phyloP scores from a whole-genome alignment of 306 rosid species.

The Quercus wislizeni region DNA sequence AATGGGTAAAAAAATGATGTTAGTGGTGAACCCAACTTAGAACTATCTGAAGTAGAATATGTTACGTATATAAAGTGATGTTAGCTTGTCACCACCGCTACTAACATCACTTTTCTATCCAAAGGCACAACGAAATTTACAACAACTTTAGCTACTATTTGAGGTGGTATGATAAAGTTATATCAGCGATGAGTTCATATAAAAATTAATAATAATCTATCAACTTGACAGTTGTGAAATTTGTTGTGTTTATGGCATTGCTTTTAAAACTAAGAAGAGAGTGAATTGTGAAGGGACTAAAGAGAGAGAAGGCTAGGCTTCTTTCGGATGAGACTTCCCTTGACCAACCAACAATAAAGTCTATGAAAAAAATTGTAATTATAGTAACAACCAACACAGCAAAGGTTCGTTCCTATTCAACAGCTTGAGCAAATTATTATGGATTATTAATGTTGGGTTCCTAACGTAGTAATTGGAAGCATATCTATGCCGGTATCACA shows the following conservation, averaged over 20 bases:
- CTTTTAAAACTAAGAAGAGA: neutral
- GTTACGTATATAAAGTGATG: too few relatives aligned
- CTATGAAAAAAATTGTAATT: neutral
- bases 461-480: neutral
- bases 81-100: too few relatives aligned
- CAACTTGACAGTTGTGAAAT: too few relatives aligned
- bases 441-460: neutral
- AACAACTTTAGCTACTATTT: too few relatives aligned
- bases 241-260: neutral
- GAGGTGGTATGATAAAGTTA: too few relatives aligned
- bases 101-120: too few relatives aligned
- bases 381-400: constrained; percentile 6
- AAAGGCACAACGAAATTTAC: too few relatives aligned
- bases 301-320: neutral
- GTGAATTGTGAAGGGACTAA: neutral
- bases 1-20: too few relatives aligned
- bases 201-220: too few relatives aligned
- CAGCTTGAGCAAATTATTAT: neutral
- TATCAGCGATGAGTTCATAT: too few relatives aligned
- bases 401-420: neutral
- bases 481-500: neutral
- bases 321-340: neutral
- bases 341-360: neutral
- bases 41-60: too few relatives aligned
- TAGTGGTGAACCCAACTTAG: too few relatives aligned